phyloP scores from a whole-genome alignment of 208 protist genomes.

The Zelonia costaricensis region DNA sequence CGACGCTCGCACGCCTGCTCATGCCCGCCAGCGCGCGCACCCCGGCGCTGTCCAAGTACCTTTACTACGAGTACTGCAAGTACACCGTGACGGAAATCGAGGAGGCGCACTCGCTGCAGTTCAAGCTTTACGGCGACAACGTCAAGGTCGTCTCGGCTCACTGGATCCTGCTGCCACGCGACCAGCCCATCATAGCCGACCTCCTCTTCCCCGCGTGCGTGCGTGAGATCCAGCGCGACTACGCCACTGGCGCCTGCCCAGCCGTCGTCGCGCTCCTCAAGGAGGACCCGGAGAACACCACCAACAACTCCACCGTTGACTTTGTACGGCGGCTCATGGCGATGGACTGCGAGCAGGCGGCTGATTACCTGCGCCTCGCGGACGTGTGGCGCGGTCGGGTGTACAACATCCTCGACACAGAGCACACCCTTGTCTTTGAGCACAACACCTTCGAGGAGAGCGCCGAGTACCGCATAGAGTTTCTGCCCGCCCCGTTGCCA shows the following conservation, averaged over 20 bases:
- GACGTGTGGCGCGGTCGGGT: constrained; percentile 86
- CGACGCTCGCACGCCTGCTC: constrained; percentile 70
- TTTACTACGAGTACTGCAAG: constrained; percentile 91
- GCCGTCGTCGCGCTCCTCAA: constrained; percentile 15
- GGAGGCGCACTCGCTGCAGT: constrained; percentile 83
- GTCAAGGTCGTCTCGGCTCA: constrained; percentile 75
- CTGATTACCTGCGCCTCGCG: constrained; percentile 71
- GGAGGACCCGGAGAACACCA: constrained; percentile 9
- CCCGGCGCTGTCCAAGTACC: constrained; percentile 44
- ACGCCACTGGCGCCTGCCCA: constrained; percentile 8
- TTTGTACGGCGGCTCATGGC: constrained; percentile 44
- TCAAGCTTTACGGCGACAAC: constrained; percentile 73
- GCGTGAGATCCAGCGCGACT: constrained; percentile 59
- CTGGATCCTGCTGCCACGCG: constrained; percentile 82
- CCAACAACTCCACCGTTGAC: constrained; percentile 12
- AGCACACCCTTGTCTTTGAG: constrained; percentile 65
- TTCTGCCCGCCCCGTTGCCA: constrained; percentile 55
- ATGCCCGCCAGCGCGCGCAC: constrained; percentile 55
- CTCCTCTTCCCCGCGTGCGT: constrained; percentile 73
- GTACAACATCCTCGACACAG: constrained; percentile 83
- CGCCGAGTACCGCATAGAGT: constrained; percentile 87
- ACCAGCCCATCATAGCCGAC: constrained; percentile 54
- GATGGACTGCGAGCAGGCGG: constrained; percentile 50
- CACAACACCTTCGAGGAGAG: constrained; percentile 86
- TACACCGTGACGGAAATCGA: constrained; percentile 87